phyloP scores from a whole-genome alignment of 1,284 basidiomycete species.

The Macrocystidia cucumis region DNA sequence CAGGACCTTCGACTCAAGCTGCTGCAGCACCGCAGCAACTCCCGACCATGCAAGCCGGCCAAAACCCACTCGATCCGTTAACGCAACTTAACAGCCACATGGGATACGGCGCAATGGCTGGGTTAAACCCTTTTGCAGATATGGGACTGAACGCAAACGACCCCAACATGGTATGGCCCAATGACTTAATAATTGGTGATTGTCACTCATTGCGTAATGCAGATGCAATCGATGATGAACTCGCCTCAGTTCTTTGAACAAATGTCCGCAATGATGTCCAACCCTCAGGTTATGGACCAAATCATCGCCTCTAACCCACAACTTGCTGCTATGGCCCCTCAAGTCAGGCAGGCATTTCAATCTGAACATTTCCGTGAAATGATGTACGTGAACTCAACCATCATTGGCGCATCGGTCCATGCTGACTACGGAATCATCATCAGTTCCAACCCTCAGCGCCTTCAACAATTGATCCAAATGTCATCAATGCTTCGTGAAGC shows the following conservation, averaged over 20 bases:
- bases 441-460: constrained; percentile 72
- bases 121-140: constrained; percentile 82
- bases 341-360: constrained; percentile 74
- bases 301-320: constrained; percentile 79
- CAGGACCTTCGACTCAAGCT: constrained; percentile 19
- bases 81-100: constrained; percentile 66
- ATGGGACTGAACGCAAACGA: constrained; percentile 84
- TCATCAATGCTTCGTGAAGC: constrained; percentile 46
- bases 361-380: constrained; percentile 78
- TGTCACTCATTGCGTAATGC: constrained; percentile 4
- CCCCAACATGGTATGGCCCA: constrained; percentile 75
- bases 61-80: constrained; percentile 74
- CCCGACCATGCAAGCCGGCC: constrained; percentile 77
- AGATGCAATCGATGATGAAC: constrained; percentile 82
- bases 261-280: constrained; percentile 69
- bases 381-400: constrained; percentile 49
- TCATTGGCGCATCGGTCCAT: not conserved
- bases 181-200: constrained; percentile 1
- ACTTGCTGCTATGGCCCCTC: constrained; percentile 71
- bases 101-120: constrained; percentile 68
- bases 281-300: constrained; percentile 80
- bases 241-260: constrained; percentile 75
- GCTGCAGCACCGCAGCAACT: constrained; percentile 36
- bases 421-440: not conserved
- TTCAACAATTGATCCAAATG: constrained; percentile 82